These are phyloP conservation scores for Isabelozyma pseudorhagii DNA, from an alignment of 805 yeast species.

Conservation along the genomic window DNA sequence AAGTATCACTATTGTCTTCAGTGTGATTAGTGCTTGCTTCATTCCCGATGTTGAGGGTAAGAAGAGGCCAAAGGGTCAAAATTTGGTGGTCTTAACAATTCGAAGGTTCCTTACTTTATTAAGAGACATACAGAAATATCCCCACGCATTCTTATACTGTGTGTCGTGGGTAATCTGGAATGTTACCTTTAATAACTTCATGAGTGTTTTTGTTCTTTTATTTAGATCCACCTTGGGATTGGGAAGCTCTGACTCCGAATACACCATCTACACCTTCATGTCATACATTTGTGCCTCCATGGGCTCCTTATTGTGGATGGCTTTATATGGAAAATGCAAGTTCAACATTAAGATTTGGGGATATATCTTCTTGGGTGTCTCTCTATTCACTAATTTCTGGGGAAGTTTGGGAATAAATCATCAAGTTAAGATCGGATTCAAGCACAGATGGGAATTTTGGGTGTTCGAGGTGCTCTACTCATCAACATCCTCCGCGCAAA, in stretches of 20 bases:
- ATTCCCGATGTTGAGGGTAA: slow-evolving; percentile 30
- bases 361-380: slow-evolving; percentile 25
- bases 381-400: slow-evolving; percentile 35
- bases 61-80: slow-evolving; percentile 19
- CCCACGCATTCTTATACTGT: slow-evolving; percentile 33
- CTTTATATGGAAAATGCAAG: slow-evolving; percentile 19
- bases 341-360: slow-evolving; percentile 34
- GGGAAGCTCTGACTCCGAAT: slow-evolving; percentile 35
- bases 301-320: slow-evolving; percentile 39
- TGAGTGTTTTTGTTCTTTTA: slow-evolving; percentile 31
- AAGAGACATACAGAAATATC: slow-evolving; percentile 22
- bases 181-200: slow-evolving; percentile 29
- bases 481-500: slow-evolving; percentile 29
- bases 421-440: slow-evolving; percentile 30
- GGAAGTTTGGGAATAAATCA: slow-evolving; percentile 32
- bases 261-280: slow-evolving; percentile 36
- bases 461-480: slow-evolving; percentile 34
- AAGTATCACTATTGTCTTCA: slow-evolving; percentile 23
- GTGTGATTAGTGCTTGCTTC: slow-evolving; percentile 19
- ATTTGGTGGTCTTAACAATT: slow-evolving; percentile 19
- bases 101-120: slow-evolving; percentile 22
- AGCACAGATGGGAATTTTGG: slow-evolving; percentile 44
- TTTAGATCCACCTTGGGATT: slow-evolving; percentile 39
- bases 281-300: slow-evolving; percentile 29
- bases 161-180: slow-evolving; percentile 44